These are phyloP conservation scores for Phytophthora pisi DNA, from an alignment of 352 stramenopile genomes.

Conservation along the genomic window DNA sequence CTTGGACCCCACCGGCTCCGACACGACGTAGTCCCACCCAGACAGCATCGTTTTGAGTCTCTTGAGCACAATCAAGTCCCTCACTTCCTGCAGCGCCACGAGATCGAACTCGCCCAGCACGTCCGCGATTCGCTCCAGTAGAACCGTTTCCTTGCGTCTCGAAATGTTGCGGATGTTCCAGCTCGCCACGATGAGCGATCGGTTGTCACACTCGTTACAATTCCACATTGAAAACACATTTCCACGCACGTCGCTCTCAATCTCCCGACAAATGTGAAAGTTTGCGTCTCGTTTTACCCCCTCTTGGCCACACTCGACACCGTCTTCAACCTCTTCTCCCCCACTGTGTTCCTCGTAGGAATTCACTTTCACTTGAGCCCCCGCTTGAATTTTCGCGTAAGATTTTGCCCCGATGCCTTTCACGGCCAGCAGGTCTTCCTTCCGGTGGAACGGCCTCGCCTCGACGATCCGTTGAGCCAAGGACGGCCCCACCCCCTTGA, in stretches of 20 bases:
- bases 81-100: constrained; percentile 70
- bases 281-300: constrained; percentile 5
- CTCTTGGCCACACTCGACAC: neutral
- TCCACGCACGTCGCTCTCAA: constrained; percentile 43
- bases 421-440: constrained; percentile 58
- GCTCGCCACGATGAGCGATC: constrained; percentile 55
- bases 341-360: constrained; percentile 1
- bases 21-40: constrained; percentile 68
- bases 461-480: constrained; percentile 53
- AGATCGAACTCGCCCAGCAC: constrained; percentile 69
- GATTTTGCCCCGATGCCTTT: constrained; percentile 48
- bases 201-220: constrained; percentile 1
- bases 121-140: constrained; percentile 53
- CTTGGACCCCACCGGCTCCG: constrained; percentile 41
- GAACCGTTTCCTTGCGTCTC: constrained; percentile 39
- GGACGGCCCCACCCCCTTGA: constrained; percentile 48
- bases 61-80: constrained; percentile 67
- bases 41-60: constrained; percentile 57
- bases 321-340: constrained; percentile 2
- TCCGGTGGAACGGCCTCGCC: constrained; percentile 50
- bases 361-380: constrained; percentile 22
- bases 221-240: constrained; percentile 36
- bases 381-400: constrained; percentile 48
- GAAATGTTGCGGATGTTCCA: constrained; percentile 85
- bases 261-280: constrained; percentile 39